phyloP scores from a whole-genome alignment of 176 grass and related monocot species.

The Aegilops speltoides region DNA sequence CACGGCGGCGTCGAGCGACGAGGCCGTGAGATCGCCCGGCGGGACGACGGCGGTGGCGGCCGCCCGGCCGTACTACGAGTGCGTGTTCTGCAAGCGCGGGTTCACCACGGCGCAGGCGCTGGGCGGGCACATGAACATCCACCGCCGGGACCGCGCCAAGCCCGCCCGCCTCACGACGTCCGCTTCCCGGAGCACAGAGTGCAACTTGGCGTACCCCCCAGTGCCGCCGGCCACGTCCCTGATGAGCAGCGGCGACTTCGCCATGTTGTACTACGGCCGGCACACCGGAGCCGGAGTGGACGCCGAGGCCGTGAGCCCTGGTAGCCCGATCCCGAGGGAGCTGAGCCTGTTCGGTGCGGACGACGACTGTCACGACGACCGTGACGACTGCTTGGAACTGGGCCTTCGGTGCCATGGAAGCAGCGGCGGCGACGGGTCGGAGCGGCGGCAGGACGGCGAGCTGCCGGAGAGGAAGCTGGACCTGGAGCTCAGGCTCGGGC shows the following conservation, averaged over 20 bases:
- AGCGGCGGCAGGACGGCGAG: not conserved
- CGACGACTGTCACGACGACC: not conserved
- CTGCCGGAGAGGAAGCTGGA: slow-evolving; percentile 34
- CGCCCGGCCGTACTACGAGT: slow-evolving; percentile 54
- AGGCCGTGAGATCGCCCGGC: not conserved
- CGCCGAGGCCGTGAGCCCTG: slow-evolving; percentile 1
- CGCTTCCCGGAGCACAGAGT: not conserved
- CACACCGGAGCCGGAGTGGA: slow-evolving; percentile 1
- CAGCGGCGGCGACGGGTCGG: not conserved
- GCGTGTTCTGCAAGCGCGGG: slow-evolving; percentile 69
- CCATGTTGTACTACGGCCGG: not conserved
- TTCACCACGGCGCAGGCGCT: slow-evolving; percentile 75
- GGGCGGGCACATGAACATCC: slow-evolving; percentile 80
- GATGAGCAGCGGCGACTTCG: not conserved
- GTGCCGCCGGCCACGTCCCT: not conserved
- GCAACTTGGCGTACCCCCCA: not conserved
- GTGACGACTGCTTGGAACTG: not conserved
- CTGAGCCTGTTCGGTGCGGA: slow-evolving; percentile 36
- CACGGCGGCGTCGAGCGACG: slow-evolving; percentile 35
- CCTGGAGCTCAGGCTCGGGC: slow-evolving; percentile 57
- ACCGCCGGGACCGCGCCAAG: slow-evolving; percentile 53
- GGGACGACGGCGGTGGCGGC: not conserved
- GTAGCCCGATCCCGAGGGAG: slow-evolving; percentile 29
- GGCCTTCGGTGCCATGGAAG: slow-evolving; percentile 7
- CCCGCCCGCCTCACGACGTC: not conserved